Evolutionary conservation across 441 rosid species (phyloP).

Genomic region (Aquilaria agallochum): DNA sequence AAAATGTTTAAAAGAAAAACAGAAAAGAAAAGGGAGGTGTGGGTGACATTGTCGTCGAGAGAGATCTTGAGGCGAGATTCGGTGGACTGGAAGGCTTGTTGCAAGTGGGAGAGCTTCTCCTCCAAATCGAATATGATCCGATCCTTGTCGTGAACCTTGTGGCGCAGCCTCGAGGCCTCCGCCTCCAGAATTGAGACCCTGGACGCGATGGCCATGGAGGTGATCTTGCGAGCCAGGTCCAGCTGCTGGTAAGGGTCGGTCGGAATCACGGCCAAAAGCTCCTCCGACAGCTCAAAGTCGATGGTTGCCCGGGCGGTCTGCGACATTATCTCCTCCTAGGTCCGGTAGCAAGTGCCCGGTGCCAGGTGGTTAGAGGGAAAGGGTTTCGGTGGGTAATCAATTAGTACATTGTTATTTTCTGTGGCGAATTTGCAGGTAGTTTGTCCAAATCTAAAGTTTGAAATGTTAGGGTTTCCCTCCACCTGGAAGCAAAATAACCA

Average conservation of each 20-base stretch:
- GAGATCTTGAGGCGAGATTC: slow-evolving; percentile 51
- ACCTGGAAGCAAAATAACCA: too few species aligned
- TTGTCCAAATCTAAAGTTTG: too few species aligned
- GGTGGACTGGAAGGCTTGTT: slow-evolving; percentile 43
- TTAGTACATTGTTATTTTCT: too few species aligned
- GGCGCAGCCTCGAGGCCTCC: slow-evolving; percentile 50
- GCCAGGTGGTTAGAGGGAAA: too few species aligned
- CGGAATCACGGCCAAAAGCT: slow-evolving; percentile 70
- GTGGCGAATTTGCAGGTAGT: too few species aligned
- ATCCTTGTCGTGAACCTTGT: slow-evolving; percentile 63
- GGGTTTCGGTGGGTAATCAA: too few species aligned
- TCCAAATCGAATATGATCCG: slow-evolving; percentile 51
- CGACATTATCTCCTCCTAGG: slow-evolving; percentile 27
- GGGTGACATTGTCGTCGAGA: slow-evolving; percentile 68
- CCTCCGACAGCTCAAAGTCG: slow-evolving; percentile 66
- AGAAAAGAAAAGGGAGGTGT: neutral
- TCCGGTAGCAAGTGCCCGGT: too few species aligned
- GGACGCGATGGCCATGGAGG: slow-evolving; percentile 86
- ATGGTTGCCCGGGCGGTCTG: slow-evolving; percentile 33
- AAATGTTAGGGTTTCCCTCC: too few species aligned
- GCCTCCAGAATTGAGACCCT: slow-evolving; percentile 72
- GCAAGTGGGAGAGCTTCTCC: slow-evolving; percentile 40
- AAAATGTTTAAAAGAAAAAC: slow-evolving; percentile 1
- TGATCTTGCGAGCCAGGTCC: slow-evolving; percentile 87
- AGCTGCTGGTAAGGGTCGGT: slow-evolving; percentile 82